Conservation (phyloP, 2,329 filamentous ascomycete genomes). For the Epichloe sylvatica region DNA sequence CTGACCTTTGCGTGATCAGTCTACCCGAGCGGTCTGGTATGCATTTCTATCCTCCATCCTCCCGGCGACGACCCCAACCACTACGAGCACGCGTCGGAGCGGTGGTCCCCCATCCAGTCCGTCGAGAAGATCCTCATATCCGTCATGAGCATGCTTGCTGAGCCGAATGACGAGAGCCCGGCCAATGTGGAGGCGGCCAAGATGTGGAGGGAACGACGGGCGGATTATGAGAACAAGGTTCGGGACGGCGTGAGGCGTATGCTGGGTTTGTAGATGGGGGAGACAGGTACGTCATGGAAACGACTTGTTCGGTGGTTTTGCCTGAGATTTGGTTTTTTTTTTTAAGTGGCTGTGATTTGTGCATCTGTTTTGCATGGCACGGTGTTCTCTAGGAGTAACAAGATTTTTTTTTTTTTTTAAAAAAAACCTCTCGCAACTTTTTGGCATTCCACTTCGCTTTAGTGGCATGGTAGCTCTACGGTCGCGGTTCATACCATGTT, state of each 20-base stretch:
- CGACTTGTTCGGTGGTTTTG: background rate
- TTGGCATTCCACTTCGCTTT: background rate
- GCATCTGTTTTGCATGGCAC: slow-evolving; percentile 9
- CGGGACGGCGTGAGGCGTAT: slow-evolving; percentile 67
- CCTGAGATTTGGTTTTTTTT: background rate
- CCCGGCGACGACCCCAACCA: slow-evolving; percentile 96
- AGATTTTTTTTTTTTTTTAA: background rate
- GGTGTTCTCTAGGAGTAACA: slow-evolving; percentile 10
- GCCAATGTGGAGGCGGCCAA: slow-evolving; percentile 93
- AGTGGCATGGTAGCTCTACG: background rate
- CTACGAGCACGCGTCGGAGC: slow-evolving; percentile 90
- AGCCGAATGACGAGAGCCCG: slow-evolving; percentile 92
- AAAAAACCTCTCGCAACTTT: background rate
- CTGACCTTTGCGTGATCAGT: slow-evolving; percentile 35
- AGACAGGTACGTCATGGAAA: background rate
- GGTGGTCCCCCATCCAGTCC: slow-evolving; percentile 92
- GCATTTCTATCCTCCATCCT: slow-evolving; percentile 94
- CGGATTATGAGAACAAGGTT: slow-evolving; percentile 77
- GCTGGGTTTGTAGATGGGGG: slow-evolving; percentile 49
- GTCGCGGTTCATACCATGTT: no score
- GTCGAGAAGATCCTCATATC: slow-evolving; percentile 95
- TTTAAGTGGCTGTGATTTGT: background rate
- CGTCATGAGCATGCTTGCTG: slow-evolving; percentile 96
- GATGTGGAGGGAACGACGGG: slow-evolving; percentile 79
- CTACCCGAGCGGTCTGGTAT: slow-evolving; percentile 82